phyloP scores from a whole-genome alignment of 129 eudicot genomes.

The Flaveria ramosissima region DNA sequence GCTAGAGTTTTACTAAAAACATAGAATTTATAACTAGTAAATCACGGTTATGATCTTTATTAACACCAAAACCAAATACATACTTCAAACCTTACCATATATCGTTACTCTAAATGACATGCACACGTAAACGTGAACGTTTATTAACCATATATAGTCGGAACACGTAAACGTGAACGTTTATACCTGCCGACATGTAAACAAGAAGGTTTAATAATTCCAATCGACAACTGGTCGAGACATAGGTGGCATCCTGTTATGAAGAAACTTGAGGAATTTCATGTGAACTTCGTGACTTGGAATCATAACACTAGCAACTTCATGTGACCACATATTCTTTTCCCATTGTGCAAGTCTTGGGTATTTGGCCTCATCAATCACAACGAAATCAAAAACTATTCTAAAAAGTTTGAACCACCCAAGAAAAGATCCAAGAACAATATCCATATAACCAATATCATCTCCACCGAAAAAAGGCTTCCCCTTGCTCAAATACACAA shows the following conservation, averaged over 20 bases:
- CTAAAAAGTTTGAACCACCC: slow-evolving; percentile 42
- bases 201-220: too few relatives aligned
- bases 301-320: slow-evolving; percentile 29
- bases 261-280: too few relatives aligned
- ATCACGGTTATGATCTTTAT: neutral
- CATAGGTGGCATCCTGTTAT: too few relatives aligned
- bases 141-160: too few relatives aligned
- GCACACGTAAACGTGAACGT: too few relatives aligned
- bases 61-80: neutral
- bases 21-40: too few relatives aligned
- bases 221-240: too few relatives aligned
- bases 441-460: slow-evolving; percentile 48
- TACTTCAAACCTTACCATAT: neutral
- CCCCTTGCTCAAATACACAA: slow-evolving; percentile 50
- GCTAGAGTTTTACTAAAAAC: too few relatives aligned
- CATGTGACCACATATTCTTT: slow-evolving; percentile 25
- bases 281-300: neutral
- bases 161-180: too few relatives aligned
- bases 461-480: slow-evolving; percentile 53
- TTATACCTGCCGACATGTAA: too few relatives aligned
- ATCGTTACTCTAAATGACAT: too few relatives aligned
- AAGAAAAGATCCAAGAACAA: slow-evolving; percentile 48
- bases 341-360: slow-evolving; percentile 41
- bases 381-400: slow-evolving; percentile 8
- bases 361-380: slow-evolving; percentile 36